Conservation (phyloP, 2,329 filamentous ascomycete genomes). For the Colletotrichum paranaense region DNA sequence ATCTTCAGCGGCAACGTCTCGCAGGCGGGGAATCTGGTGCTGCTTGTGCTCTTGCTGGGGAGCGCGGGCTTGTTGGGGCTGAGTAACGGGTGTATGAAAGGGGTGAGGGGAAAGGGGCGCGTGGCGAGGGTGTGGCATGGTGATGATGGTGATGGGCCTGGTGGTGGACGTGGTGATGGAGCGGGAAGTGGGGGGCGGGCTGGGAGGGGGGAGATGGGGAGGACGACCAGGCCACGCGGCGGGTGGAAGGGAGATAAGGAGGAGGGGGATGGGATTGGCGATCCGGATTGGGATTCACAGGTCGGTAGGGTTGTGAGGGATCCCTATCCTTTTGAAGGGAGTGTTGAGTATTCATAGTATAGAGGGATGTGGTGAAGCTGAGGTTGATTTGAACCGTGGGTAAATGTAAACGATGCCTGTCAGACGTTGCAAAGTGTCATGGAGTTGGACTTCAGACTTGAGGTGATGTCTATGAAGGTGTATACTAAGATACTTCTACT, state of each 20-base stretch:
- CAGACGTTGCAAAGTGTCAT: too few species aligned
- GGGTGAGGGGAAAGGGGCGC: slow-evolving; percentile 63
- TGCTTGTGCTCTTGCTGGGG: slow-evolving; percentile 62
- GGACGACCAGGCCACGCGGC: not conserved
- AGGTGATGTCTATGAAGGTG: too few species aligned
- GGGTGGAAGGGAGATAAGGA: not conserved
- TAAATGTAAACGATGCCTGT: not conserved
- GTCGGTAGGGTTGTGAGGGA: slow-evolving; percentile 18
- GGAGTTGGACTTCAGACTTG: too few species aligned
- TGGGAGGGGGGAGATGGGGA: not conserved
- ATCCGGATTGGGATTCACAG: slow-evolving; percentile 14
- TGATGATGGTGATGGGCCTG: not conserved
- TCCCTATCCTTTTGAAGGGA: slow-evolving; percentile 20
- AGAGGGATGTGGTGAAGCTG: not conserved
- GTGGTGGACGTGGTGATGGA: not conserved
- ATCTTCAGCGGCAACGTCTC: slow-evolving; percentile 66
- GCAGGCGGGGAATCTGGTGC: slow-evolving; percentile 61
- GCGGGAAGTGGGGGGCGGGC: not conserved
- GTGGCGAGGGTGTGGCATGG: slow-evolving; percentile 45
- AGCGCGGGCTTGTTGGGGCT: slow-evolving; percentile 65
- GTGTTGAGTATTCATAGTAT: slow-evolving; percentile 4
- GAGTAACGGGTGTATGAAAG: slow-evolving; percentile 61
- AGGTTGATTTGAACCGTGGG: too few species aligned
- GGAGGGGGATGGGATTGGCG: not conserved
- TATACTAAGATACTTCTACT: too few species aligned